These are phyloP conservation scores for Suillus americanus DNA, from an alignment of 768 basidiomycete species.

Conservation along the genomic window DNA sequence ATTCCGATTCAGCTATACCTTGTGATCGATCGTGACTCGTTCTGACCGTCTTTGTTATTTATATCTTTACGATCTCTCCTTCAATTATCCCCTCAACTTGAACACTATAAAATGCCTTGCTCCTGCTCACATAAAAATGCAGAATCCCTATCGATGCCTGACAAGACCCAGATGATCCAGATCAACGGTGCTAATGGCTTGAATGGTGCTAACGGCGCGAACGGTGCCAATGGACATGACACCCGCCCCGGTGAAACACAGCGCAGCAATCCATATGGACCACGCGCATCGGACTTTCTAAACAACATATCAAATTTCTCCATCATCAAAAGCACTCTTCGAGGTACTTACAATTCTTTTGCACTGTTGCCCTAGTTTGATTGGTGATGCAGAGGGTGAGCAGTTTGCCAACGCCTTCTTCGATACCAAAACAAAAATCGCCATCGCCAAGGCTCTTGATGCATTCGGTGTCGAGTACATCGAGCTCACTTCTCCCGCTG, in stretches of 20 bases:
- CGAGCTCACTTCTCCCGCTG: slow-evolving; percentile 96
- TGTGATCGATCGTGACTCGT: neutral
- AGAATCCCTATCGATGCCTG: slow-evolving; percentile 41
- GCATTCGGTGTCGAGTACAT: slow-evolving; percentile 99
- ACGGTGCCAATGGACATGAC: slow-evolving; percentile 35
- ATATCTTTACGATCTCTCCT: neutral
- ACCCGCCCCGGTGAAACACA: slow-evolving; percentile 39
- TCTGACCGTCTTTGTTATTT: neutral
- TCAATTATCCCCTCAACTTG: neutral
- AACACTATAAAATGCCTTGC: slow-evolving; percentile 7
- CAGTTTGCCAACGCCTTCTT: slow-evolving; percentile 99
- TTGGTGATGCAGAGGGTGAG: slow-evolving; percentile 74
- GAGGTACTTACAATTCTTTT: slow-evolving; percentile 52
- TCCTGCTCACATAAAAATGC: slow-evolving; percentile 57
- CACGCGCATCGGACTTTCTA: slow-evolving; percentile 88
- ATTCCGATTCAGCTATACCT: neutral
- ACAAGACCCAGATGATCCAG: slow-evolving; percentile 66
- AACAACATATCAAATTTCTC: slow-evolving; percentile 92
- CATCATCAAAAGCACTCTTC: slow-evolving; percentile 95
- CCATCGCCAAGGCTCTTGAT: slow-evolving; percentile 96
- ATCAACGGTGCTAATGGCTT: slow-evolving; percentile 33
- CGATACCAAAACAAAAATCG: slow-evolving; percentile 99
- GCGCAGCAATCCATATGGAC: slow-evolving; percentile 77
- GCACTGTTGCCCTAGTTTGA: slow-evolving; percentile 10
- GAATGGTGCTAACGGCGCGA: slow-evolving; percentile 40